A percentile compares a stretch with the other conserved stretches of the same genome.
phyloP scores from a whole-genome alignment of 2,329 filamentous ascomycete species.

The Alternaria infectoria region DNA sequence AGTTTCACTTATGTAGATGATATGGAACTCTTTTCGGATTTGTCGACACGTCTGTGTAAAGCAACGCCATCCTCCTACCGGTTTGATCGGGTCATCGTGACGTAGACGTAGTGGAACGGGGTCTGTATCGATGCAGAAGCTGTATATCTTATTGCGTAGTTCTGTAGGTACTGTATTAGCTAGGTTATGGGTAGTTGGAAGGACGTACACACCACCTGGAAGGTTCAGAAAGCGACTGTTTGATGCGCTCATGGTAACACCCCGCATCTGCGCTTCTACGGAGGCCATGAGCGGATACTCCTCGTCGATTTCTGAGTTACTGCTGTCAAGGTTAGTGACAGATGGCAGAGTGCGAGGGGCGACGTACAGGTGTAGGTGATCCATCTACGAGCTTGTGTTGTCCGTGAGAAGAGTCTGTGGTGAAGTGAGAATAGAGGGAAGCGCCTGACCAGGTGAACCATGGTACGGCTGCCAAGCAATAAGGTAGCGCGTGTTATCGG shows the following conservation, averaged over 20 bases:
- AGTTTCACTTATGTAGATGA: constrained; percentile 5
- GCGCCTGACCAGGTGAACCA: neutral
- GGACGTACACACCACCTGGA: neutral
- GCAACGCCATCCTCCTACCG: neutral
- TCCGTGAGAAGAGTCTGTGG: neutral
- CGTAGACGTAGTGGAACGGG: neutral
- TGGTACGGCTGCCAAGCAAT: neutral
- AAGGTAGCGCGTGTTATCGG: neutral
- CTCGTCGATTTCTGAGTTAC: neutral
- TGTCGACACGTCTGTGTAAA: constrained; percentile 10
- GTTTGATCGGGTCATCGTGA: neutral
- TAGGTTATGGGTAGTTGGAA: neutral
- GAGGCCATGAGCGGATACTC: neutral
- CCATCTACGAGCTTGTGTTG: neutral
- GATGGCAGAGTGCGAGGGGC: too few species aligned
- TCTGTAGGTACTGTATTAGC: neutral
- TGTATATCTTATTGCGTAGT: neutral
- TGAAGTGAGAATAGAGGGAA: neutral
- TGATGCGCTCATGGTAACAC: neutral
- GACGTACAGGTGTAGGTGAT: neutral
- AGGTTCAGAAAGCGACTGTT: neutral
- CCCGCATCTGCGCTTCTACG: neutral
- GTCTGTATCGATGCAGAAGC: neutral
- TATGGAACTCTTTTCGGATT: constrained; percentile 22
- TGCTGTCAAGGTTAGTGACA: neutral